These are phyloP conservation scores for Croton laevigatus DNA, from an alignment of 441 rosid genomes.

Conservation along the genomic window DNA sequence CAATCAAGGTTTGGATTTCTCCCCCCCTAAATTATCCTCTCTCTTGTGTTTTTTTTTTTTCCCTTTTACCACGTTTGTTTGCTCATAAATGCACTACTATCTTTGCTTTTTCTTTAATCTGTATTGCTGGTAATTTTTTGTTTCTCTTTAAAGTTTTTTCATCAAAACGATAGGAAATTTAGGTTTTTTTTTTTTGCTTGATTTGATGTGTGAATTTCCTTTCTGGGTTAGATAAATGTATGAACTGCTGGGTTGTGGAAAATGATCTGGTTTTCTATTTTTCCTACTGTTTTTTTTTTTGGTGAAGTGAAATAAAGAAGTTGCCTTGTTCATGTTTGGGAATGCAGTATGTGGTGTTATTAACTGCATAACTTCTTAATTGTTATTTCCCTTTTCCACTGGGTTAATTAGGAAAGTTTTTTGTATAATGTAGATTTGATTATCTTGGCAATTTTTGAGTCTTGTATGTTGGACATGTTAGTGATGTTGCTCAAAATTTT, in stretches of 20 bases:
- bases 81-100: neutral
- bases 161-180: neutral
- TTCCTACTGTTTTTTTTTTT: neutral
- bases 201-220: neutral
- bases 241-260: neutral
- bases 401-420: neutral
- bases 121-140: neutral
- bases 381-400: neutral
- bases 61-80: neutral
- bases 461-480: neutral
- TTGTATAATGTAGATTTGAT: neutral
- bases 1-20: neutral
- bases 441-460: neutral
- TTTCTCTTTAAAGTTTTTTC: neutral
- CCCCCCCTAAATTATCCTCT: neutral
- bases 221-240: neutral
- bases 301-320: neutral
- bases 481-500: neutral
- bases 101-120: neutral
- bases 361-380: neutral
- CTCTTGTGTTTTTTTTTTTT: neutral
- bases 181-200: neutral
- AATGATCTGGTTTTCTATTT: constrained; percentile 4
- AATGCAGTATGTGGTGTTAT: neutral
- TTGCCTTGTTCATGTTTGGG: neutral